Percentiles rank a stretch among this genome's conserved stretches.
Conservation (phyloP, 2,329 filamentous ascomycete genomes). For the Paracamarosporium sp. region DNA sequence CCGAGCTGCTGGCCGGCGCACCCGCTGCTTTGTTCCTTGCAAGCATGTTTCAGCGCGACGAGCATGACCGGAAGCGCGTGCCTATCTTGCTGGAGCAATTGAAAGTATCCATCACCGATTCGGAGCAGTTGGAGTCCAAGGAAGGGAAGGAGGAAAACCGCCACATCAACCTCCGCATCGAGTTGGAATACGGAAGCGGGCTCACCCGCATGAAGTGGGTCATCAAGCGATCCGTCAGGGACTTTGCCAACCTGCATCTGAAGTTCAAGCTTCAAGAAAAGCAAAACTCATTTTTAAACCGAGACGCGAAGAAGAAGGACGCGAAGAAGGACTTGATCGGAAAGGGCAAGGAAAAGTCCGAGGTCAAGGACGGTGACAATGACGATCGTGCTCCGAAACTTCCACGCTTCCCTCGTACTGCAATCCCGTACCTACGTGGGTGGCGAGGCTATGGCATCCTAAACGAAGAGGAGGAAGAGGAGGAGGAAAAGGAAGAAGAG, state of each 20-base stretch:
- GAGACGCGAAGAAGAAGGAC: conserved; percentile 44
- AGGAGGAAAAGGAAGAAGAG: conserved; percentile 68
- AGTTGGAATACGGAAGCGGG: conserved; percentile 94
- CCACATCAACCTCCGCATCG: conserved; percentile 88
- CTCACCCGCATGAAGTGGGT: conserved; percentile 97
- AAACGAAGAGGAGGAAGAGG: conserved; percentile 77
- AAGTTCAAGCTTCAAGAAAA: conserved; percentile 89
- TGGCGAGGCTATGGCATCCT: conserved; percentile 69
- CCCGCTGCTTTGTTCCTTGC: conserved; percentile 93
- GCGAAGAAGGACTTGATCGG: conserved; percentile 22
- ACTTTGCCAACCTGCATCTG: conserved; percentile 91
- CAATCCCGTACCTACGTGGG: conserved; percentile 87
- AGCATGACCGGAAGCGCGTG: conserved; percentile 93
- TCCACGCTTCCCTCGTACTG: conserved; percentile 86
- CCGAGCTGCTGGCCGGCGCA: conserved; percentile 88
- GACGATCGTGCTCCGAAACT: conserved; percentile 76
- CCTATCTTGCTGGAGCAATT: conserved; percentile 95
- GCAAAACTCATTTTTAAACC: conserved; percentile 80
- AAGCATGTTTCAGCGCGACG: conserved; percentile 97
- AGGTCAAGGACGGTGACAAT: conserved; percentile 51
- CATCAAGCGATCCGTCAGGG: conserved; percentile 82
- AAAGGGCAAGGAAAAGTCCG: conserved; percentile 26
- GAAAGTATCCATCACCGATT: conserved; percentile 86
- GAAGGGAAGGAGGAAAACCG: conserved; percentile 55
- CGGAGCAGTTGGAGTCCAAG: conserved; percentile 54